Conservation (phyloP, 176 grass and related monocot genomes). For the Hsuehochloa calcarea region DNA sequence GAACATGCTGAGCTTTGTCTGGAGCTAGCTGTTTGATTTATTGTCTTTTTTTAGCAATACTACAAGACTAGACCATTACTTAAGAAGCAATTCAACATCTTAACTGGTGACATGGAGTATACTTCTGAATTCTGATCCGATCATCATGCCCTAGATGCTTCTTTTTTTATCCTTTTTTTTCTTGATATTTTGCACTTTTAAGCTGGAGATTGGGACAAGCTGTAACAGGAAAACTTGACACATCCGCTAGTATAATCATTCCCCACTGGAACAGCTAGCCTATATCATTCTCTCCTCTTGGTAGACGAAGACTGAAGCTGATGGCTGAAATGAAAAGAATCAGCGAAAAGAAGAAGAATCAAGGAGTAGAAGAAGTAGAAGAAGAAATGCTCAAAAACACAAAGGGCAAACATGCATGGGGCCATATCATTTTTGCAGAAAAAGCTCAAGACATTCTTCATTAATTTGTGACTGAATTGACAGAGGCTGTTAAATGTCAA, state of each 20-base stretch:
- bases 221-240: not conserved
- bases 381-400: not conserved
- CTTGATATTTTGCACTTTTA: not conserved
- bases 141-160: not conserved
- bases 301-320: constrained; percentile 10
- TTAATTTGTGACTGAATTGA: constrained; percentile 24
- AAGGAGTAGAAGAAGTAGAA: not conserved
- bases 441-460: constrained; percentile 29
- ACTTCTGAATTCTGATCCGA: not conserved
- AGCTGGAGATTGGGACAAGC: not conserved
- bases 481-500: constrained; percentile 28
- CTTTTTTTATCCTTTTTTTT: not conserved
- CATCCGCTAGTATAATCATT: constrained; percentile 22
- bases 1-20: constrained; percentile 35
- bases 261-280: not conserved
- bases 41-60: not conserved
- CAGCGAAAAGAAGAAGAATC: constrained; percentile 28
- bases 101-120: not conserved
- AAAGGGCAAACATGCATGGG: not conserved
- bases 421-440: not conserved
- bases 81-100: not conserved
- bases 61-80: not conserved
- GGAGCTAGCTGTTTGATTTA: not conserved
- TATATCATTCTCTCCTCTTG: constrained; percentile 2
- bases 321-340: constrained; percentile 33